Evolutionary conservation across 2,329 filamentous ascomycete genomes (phyloP), one percentile per base, ranked within the genome.

Genomic region (Hypoxylon sp.): DNA sequence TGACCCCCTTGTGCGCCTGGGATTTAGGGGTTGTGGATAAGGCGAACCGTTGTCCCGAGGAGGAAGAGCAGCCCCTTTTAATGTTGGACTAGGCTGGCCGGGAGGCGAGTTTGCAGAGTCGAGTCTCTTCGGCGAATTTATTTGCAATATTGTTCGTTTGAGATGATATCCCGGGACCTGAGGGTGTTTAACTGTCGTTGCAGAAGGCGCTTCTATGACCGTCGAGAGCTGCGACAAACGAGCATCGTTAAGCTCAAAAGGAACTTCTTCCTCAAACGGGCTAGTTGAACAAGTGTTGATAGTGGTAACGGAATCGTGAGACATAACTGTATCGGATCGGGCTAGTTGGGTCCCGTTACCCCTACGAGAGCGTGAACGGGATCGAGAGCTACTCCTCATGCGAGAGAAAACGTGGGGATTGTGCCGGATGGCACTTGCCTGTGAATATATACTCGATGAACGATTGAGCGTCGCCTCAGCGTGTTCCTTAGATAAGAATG

Each of bases 131-230:
- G 79, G 80, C 8, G 79, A 78, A 3, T 78, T 73, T 10, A 73
- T 66, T 61, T 75, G 74, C 60, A 76, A 72, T 32, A 74, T 76
- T 60, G 72, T 68, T 59, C 72, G 71, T 68, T 78, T 71, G 24
- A 75, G 51, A 7, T 74, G 51, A 8, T 74, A 73, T 37, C 74
- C 75, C n/a, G 73, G 66, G 15, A 76, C 72, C 31, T 72, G 75
- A 7, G 78, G 75, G 47, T 79, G 78, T 8, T 60, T 73, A 27
- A 79, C 78, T 13, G 79, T 78, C 35, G 80, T 70, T 6, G 78
- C 76, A 13, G 75, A 75, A 2, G 83, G 84, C 0, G 83, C 85
- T 71, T 87, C 85, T 11, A 77, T 78, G 5, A 87, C 85, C 1
- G 85, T 85, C 0, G 85, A 85, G 3, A 87, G 78, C 48, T 78